Evolutionary conservation across 1,284 basidiomycete species (phyloP), one percentile per base, ranked within the genome.

Genomic region (Coniophora puteana): DNA sequence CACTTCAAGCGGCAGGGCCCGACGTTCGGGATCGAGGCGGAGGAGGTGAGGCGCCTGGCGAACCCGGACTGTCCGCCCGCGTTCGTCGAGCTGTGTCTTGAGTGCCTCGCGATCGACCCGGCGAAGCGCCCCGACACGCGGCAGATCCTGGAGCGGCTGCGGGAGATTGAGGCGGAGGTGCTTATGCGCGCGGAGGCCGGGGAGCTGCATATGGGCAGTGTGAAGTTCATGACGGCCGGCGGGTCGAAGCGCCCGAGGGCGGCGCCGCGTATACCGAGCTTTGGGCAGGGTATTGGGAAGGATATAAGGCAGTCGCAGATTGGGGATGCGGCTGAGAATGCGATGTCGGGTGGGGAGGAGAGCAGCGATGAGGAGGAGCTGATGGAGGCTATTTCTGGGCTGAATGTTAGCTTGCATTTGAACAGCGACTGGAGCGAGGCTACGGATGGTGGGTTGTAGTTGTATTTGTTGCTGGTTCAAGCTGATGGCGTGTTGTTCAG

Each of bases 1-100:
- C 77, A 82, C 34, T 94, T 93, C 68, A 86, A 84, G 63, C 81
- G 93, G 8, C 66, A 72, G 4, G 77, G 89, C 0, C 92, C 93
- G 0, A 63, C 68, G 2, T 97, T 93, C 63, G 79, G 76, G 1
- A 76, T 97, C 39, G 90, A 96, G 52, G 54, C 65, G 0, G 76
- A 75, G 1, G 93, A 98, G 63, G 77, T 96, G 17, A 73, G 72
- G 35, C 67, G 66, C 14, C 71, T 82, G 30, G 88, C 85, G 3
- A 86, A 77, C 35, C 66, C 79, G 0, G 89, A 83, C 8, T 95
- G 91, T 55, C 95, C 94, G 1, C 67, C 75, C 7, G 78, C 74
- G 1, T 88, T 97, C 55, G 69, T 93, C 44, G 65, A 80, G 29
- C 78, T 98, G 23, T 82, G 83, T 39, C 62, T 97, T 18, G 82